Evolutionary conservation across 306 rosid genomes (phyloP).

Genomic region (Cicer chorassanicum): DNA sequence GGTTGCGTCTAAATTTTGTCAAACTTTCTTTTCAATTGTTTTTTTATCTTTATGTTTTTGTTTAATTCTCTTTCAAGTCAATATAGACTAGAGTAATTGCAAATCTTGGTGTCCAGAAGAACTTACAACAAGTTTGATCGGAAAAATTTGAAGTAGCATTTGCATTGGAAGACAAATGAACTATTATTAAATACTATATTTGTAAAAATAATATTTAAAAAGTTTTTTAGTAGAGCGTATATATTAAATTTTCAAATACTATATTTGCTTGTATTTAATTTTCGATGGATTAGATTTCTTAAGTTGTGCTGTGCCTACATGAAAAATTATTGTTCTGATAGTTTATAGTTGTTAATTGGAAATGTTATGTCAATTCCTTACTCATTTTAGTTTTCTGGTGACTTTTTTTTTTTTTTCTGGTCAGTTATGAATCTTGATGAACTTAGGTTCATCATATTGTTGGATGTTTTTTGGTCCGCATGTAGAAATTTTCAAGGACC

Average conservation of each 20-base stretch:
- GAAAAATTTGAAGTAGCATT: neutral
- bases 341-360: neutral
- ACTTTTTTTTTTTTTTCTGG: neutral
- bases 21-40: neutral
- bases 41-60: conserved; percentile 2
- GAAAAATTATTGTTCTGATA: neutral
- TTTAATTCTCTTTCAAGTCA: neutral
- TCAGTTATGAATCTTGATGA: neutral
- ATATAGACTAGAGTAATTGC: neutral
- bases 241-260: no score
- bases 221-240: no score
- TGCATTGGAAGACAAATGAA: neutral
- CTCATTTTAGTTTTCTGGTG: neutral
- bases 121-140: neutral
- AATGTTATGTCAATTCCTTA: neutral
- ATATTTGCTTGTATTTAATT: no score
- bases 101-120: neutral
- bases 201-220: no score
- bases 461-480: conserved; percentile 15
- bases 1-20: conserved; percentile 4
- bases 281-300: no score
- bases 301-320: neutral
- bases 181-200: no score
- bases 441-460: neutral
- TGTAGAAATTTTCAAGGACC: conserved; percentile 14